A percentile compares a stretch with the other conserved stretches of the same genome.
Conservation (phyloP, 78 protist genomes). For the Blattamonas nauphoetae region DNA sequence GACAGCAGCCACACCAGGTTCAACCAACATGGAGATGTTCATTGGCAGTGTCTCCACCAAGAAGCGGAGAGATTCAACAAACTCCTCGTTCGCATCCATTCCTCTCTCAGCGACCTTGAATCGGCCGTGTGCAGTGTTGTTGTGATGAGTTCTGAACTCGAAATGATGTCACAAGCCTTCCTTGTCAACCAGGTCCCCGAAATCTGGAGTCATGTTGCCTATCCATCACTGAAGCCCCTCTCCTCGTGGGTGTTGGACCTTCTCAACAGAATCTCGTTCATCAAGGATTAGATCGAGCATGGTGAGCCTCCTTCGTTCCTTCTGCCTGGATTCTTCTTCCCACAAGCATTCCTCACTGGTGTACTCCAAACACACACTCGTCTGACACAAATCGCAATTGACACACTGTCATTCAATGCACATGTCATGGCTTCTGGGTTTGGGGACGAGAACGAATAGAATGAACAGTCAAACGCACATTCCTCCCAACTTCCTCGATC, state of each 20-base stretch:
- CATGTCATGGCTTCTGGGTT: background rate
- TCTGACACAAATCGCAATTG: constrained; percentile 1
- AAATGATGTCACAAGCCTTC: constrained; percentile 36
- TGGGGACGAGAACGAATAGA: too few species aligned
- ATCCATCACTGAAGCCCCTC: constrained; percentile 68
- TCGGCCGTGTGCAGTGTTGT: constrained; percentile 65
- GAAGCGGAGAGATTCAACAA: constrained; percentile 63
- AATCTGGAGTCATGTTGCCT: constrained; percentile 38
- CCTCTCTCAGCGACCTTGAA: constrained; percentile 37
- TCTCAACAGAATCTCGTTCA: constrained; percentile 34
- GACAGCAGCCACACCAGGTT: too few species aligned
- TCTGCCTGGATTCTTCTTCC: constrained; percentile 74
- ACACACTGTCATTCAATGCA: constrained; percentile 3
- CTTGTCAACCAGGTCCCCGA: constrained; percentile 24
- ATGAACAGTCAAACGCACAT: too few species aligned
- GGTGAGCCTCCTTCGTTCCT: constrained; percentile 38
- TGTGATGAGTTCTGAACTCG: constrained; percentile 56
- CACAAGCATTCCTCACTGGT: constrained; percentile 42
- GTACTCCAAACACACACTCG: constrained; percentile 15
- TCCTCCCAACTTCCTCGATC: too few species aligned
- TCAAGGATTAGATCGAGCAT: constrained; percentile 49
- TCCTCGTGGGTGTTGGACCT: constrained; percentile 64
- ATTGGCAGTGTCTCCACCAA: too few species aligned
- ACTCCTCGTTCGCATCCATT: constrained; percentile 30
- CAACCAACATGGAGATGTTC: too few species aligned